Evolutionary conservation across 208 protist species (phyloP), one percentile per base, ranked within the genome.

Genomic region (Trypanosoma mega): DNA sequence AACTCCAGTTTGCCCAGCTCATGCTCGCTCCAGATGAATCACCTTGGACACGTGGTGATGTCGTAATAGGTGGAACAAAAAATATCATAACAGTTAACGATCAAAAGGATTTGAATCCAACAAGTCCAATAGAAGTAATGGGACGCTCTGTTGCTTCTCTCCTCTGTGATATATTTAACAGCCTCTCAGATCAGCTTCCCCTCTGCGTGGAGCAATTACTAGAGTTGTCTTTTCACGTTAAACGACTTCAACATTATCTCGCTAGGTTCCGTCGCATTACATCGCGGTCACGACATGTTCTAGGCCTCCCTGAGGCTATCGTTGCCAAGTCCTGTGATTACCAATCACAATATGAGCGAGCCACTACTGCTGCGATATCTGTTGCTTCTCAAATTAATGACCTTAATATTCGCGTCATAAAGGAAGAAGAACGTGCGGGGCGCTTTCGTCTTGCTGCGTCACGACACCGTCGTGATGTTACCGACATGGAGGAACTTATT

Each of bases 121-220:
- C 49, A 47, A 14, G 31, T 34, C n/a, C 45, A 6, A 2, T 29
- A 29, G 34, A 52, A 0, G 58, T 71, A 30, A 16, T 29, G 8
- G 34, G 36, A 41, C 44, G 43, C 26, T 31, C 47, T 37, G 30
- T 43, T 67, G 2, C 44, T 30, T 24, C 64, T 39, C 6, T 63
- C 49, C 44, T 64, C 21, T 51, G 61, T 76, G 34, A 69, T 56
- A 33, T 68, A 59, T 55, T 61, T 74, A 12, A 55, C 76, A 18
- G 58, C 52, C 21, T 66, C 21, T 26, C 34, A 20, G 16, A 20
- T n/a, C 11, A 56, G 8, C 41, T 66, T 14, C 36, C 53, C 12
- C 61, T 76, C 7, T 18, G 44, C 16, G 14, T 60, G 33, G 74
- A 84, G 52, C 70, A 82, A 33, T 51, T 88, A 16, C 50, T 80